These are phyloP conservation scores for Penicillium dipodomyicola DNA, from an alignment of 495 filamentous ascomycete species.

Conservation along the genomic window DNA sequence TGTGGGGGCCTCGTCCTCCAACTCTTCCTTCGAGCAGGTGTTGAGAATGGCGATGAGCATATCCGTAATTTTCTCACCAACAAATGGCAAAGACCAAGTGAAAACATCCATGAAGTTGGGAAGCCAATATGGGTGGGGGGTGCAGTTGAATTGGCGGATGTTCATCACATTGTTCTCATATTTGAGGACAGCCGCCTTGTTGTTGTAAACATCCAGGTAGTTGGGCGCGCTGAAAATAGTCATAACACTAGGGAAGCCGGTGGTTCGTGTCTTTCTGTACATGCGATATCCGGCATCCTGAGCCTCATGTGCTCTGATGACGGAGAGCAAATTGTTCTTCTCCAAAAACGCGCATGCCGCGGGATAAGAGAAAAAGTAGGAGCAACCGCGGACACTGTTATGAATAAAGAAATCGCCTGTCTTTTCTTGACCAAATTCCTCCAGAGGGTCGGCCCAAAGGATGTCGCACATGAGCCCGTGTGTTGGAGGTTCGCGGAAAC, in stretches of 20 bases:
- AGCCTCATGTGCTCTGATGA: constrained; percentile 98
- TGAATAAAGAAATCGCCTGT: constrained; percentile 95
- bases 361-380: constrained; percentile 98
- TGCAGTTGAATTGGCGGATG: constrained; percentile 99
- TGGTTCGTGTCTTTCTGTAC: constrained; percentile 97
- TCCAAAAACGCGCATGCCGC: constrained; percentile 97
- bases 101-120: constrained; percentile 99
- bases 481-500: constrained; percentile 94
- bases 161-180: constrained; percentile 99
- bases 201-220: constrained; percentile 99
- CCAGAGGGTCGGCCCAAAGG: constrained; percentile 97
- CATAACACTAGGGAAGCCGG: constrained; percentile 98
- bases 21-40: constrained; percentile 95
- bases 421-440: constrained; percentile 98
- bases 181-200: constrained; percentile 97
- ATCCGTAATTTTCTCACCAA: constrained; percentile 98
- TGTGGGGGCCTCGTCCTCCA: constrained; percentile 75
- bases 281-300: constrained; percentile 98
- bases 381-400: constrained; percentile 97
- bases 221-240: constrained; percentile 99
- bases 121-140: constrained; percentile 97
- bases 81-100: constrained; percentile 97
- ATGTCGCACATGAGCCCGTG: constrained; percentile 99
- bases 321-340: constrained; percentile 96
- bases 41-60: constrained; percentile 99